Conservation (phyloP, 2,329 filamentous ascomycete genomes). For the Aspergillus quadricinctus region DNA sequence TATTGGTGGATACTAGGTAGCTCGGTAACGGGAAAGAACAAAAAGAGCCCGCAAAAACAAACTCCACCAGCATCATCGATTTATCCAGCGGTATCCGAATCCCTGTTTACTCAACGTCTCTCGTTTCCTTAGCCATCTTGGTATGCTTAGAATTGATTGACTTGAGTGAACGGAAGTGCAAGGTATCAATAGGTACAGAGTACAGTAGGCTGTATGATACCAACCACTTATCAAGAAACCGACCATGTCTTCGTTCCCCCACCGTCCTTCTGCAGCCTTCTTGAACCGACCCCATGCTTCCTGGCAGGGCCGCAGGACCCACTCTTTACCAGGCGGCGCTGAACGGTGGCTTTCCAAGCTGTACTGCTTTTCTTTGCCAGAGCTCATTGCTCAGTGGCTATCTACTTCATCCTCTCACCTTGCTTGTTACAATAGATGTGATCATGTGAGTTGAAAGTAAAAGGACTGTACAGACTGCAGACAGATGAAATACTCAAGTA, state of each 20-base stretch:
- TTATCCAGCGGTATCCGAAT: background rate
- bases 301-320: constrained; percentile 13
- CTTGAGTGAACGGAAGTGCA: background rate
- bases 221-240: background rate
- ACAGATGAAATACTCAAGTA: background rate
- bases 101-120: background rate
- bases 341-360: constrained; percentile 10
- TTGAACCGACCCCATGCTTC: constrained; percentile 8
- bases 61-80: background rate
- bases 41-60: background rate
- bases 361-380: background rate
- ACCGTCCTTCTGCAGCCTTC: constrained; percentile 6
- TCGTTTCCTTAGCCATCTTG: background rate
- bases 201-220: background rate
- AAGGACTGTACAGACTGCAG: background rate
- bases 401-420: background rate
- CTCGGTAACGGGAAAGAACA: background rate
- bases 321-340: constrained; percentile 13
- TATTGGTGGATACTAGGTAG: background rate
- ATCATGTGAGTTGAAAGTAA: background rate
- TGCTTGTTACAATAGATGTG: background rate
- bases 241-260: constrained; percentile 3
- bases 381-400: too few species aligned
- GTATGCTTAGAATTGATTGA: background rate
- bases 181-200: background rate